These are phyloP conservation scores for Coelastrella sp. DNA, from an alignment of 139 green algal genomes.

Conservation along the genomic window DNA sequence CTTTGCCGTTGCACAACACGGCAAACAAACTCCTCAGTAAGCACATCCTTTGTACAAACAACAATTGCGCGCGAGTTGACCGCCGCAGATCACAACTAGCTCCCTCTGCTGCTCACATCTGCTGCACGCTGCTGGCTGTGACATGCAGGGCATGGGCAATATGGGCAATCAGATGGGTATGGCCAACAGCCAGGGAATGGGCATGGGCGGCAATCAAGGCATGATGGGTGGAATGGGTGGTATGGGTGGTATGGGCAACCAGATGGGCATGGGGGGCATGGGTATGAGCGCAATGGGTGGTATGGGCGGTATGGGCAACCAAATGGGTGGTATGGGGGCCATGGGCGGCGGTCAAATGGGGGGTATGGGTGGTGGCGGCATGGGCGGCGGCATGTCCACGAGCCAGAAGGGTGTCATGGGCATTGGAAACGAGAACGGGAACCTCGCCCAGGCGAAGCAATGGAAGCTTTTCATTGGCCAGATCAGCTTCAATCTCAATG, in stretches of 20 bases:
- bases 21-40: no score
- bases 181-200: not conserved
- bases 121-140: no score
- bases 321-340: conserved; percentile 11
- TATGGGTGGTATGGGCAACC: not conserved
- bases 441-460: conserved; percentile 16
- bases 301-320: conserved; percentile 6
- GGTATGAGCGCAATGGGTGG: not conserved
- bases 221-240: conserved; percentile 1
- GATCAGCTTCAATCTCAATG: conserved; percentile 42
- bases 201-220: no score
- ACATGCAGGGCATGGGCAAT: no score
- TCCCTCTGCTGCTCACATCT: no score
- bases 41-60: no score
- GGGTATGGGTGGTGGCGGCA: conserved; percentile 16
- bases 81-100: no score
- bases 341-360: conserved; percentile 2
- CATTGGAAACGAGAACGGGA: not conserved
- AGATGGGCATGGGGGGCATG: conserved; percentile 1
- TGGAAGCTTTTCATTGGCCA: conserved; percentile 56
- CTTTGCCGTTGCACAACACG: no score
- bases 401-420: not conserved
- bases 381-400: not conserved
- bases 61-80: no score
- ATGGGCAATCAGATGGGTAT: not conserved